Conservation (phyloP, 352 stramenopile species). For the Globisporangium radiosum region DNA sequence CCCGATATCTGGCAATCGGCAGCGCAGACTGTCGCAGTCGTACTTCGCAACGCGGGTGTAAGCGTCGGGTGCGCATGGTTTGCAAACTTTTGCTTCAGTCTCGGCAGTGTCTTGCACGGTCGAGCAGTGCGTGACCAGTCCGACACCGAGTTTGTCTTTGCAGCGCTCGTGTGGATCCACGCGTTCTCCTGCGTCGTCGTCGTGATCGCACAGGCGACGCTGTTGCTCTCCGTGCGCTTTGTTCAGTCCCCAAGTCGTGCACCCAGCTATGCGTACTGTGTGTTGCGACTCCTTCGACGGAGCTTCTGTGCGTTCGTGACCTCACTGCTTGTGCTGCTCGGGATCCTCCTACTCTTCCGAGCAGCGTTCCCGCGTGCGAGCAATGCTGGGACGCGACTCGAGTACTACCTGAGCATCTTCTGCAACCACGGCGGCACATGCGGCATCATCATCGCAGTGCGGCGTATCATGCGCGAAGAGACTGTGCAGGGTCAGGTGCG, state of each 20-base stretch:
- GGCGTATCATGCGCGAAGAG: neutral
- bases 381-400: neutral
- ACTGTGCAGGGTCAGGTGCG: slow-evolving; percentile 1
- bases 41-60: slow-evolving; percentile 19
- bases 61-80: slow-evolving; percentile 20
- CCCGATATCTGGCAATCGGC: neutral
- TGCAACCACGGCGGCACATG: slow-evolving; percentile 2
- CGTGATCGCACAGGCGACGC: slow-evolving; percentile 17
- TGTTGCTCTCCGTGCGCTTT: slow-evolving; percentile 23
- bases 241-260: slow-evolving; percentile 6
- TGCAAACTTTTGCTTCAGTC: slow-evolving; percentile 20
- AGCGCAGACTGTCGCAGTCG: neutral
- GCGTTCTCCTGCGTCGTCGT: slow-evolving; percentile 18
- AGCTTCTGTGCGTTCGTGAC: neutral
- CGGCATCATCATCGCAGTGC: neutral
- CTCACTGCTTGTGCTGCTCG: slow-evolving; percentile 2
- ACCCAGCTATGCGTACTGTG: slow-evolving; percentile 13
- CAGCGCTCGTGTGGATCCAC: slow-evolving; percentile 23
- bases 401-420: slow-evolving; percentile 3
- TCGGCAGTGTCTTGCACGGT: slow-evolving; percentile 20
- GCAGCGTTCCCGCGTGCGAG: neutral
- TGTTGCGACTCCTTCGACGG: slow-evolving; percentile 5
- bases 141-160: slow-evolving; percentile 11
- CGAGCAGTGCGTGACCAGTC: slow-evolving; percentile 13
- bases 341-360: neutral